Evolutionary conservation across 2,329 filamentous ascomycete genomes (phyloP).

Genomic region (Onygenales sp.): DNA sequence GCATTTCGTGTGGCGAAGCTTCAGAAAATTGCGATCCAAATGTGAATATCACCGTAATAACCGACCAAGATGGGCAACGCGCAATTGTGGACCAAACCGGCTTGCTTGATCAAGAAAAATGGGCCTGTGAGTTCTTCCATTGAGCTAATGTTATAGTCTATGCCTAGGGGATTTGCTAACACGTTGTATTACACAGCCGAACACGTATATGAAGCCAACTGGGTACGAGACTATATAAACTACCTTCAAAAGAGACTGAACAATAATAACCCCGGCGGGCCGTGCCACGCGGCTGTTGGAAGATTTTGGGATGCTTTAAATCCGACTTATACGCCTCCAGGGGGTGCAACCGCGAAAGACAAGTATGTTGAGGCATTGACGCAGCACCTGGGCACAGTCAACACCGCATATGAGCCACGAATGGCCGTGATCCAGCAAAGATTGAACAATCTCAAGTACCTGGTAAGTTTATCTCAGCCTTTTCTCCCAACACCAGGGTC

Average conservation of each 20-base stretch:
- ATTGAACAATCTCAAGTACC: slow-evolving; percentile 2
- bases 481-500: background rate
- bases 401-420: background rate
- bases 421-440: slow-evolving; percentile 2
- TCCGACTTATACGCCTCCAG: background rate
- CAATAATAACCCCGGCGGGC: background rate
- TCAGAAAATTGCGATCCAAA: slow-evolving; percentile 1
- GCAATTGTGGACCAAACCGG: background rate
- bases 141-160: background rate
- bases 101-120: slow-evolving; percentile 1
- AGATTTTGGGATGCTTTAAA: background rate
- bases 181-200: background rate
- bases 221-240: slow-evolving; percentile 3
- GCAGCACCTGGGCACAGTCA: slow-evolving; percentile 4
- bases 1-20: background rate
- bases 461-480: background rate
- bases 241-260: slow-evolving; percentile 1
- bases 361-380: slow-evolving; percentile 2
- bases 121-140: background rate
- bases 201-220: slow-evolving; percentile 6
- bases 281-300: background rate
- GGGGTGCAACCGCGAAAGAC: background rate
- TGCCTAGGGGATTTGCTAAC: background rate
- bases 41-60: background rate
- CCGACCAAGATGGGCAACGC: background rate